Conservation (phyloP, 495 filamentous ascomycete species). For the Recurvomyces mirabilis region DNA sequence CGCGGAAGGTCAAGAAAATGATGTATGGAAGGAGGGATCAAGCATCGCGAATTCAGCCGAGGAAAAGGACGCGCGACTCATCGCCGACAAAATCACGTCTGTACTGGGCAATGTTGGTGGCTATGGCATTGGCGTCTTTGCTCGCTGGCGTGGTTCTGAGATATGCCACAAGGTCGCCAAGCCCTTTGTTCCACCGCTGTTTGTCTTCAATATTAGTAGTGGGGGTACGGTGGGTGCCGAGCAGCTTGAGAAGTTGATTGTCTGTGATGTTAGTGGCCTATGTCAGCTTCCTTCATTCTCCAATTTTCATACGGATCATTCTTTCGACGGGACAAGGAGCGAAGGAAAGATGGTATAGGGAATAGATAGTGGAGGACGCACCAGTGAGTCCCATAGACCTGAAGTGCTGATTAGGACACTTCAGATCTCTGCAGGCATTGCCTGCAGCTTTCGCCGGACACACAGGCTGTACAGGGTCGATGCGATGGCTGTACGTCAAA, state of each 20-base stretch:
- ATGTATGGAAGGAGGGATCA: too few relatives aligned
- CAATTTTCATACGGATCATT: too few relatives aligned
- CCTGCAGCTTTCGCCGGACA: conserved; percentile 65
- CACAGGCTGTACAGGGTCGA: conserved; percentile 59
- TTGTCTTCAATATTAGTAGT: conserved; percentile 59
- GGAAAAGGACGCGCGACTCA: conserved; percentile 27
- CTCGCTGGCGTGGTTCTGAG: conserved; percentile 62
- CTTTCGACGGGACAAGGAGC: conserved; percentile 27
- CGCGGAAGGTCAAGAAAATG: too few relatives aligned
- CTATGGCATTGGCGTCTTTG: conserved; percentile 66
- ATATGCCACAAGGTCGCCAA: conserved; percentile 63
- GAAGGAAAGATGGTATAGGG: conserved; percentile 23
- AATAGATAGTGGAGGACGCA: conserved; percentile 45
- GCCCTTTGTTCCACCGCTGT: conserved; percentile 58
- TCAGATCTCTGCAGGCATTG: conserved; percentile 63
- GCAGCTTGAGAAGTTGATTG: conserved; percentile 12
- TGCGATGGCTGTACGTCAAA: conserved; percentile 81
- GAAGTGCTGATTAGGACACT: conserved; percentile 71
- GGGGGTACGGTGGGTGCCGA: conserved; percentile 38
- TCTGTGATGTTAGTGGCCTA: conserved; percentile 17
- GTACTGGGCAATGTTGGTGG: conserved; percentile 68
- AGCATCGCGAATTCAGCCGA: too few relatives aligned
- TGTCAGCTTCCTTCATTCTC: too few relatives aligned
- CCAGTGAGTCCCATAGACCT: conserved; percentile 62
- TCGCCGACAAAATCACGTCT: conserved; percentile 59